Conservation (phyloP, 78 protist species). For the Emiliania huxleyi region DNA sequence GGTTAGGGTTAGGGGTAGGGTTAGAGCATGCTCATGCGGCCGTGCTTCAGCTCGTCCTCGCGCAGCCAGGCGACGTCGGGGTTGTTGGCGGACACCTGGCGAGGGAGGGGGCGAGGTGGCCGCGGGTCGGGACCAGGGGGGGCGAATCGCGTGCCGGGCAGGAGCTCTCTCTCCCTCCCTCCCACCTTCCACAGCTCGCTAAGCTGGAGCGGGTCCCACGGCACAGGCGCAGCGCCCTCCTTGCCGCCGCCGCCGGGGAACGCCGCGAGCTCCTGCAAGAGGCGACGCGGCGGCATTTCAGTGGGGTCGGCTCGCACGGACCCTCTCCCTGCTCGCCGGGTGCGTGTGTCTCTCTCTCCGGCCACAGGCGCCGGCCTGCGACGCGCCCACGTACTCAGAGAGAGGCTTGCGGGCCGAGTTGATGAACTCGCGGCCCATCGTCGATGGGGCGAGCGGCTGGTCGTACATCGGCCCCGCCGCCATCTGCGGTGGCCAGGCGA, state of each 20-base stretch:
- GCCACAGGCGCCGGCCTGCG: no score
- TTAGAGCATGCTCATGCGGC: no score
- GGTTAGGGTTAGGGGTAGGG: no score
- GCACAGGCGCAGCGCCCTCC: neutral
- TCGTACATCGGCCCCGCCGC: neutral
- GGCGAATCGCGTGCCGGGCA: no score
- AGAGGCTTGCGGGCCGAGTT: neutral
- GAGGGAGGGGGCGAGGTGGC: no score
- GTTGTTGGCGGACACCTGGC: slow-evolving; percentile 4
- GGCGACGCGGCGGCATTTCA: no score
- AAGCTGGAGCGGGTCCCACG: neutral
- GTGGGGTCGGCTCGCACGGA: no score
- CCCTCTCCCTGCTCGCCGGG: no score
- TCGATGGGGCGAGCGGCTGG: neutral
- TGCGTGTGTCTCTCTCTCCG: no score
- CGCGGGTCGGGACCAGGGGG: no score
- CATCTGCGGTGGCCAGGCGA: no score
- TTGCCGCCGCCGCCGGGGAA: neutral
- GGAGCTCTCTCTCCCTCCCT: no score
- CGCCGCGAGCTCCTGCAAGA: neutral
- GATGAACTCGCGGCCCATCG: neutral
- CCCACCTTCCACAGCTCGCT: neutral
- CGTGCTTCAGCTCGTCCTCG: slow-evolving; percentile 45
- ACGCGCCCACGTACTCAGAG: neutral
- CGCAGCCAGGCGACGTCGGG: slow-evolving; percentile 33